phyloP scores from a whole-genome alignment of 2,329 filamentous ascomycete genomes.

The Penicillium sp. region DNA sequence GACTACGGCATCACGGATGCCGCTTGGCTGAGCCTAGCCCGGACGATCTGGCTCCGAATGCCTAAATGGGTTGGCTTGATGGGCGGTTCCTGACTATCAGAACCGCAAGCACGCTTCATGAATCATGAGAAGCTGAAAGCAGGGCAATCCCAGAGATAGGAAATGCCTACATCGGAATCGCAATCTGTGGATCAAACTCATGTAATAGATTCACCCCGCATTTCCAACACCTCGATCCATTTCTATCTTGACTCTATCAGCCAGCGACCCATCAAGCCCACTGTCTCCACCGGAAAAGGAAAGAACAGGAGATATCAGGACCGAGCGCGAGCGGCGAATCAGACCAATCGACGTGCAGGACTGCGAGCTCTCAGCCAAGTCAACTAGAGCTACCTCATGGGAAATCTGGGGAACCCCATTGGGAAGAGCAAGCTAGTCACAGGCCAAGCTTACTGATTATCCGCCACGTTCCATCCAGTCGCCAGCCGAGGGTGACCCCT shows the following conservation, averaged over 20 bases:
- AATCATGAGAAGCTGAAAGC: background rate
- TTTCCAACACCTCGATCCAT: background rate
- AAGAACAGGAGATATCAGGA: conserved; percentile 12
- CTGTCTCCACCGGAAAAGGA: conserved; percentile 5
- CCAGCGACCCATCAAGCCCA: background rate
- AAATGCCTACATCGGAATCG: background rate
- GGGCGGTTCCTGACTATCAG: conserved; percentile 14
- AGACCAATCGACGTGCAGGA: conserved; percentile 9
- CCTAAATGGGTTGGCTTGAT: conserved; percentile 7
- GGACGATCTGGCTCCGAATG: conserved; percentile 6
- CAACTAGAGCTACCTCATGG: background rate
- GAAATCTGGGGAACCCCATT: background rate
- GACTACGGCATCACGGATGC: background rate
- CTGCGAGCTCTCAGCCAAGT: background rate
- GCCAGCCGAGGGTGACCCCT: conserved; percentile 3
- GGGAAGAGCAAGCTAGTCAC: background rate
- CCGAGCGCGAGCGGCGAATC: conserved; percentile 12
- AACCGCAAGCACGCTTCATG: background rate
- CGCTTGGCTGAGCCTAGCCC: background rate
- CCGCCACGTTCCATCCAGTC: conserved; percentile 3
- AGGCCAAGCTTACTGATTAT: background rate
- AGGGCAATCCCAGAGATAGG: background rate
- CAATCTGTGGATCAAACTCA: background rate
- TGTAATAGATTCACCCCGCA: conserved; percentile 12
- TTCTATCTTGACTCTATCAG: background rate